phyloP scores from a whole-genome alignment of 805 yeast genomes.

The Cyberlindnera xylosilytica region DNA sequence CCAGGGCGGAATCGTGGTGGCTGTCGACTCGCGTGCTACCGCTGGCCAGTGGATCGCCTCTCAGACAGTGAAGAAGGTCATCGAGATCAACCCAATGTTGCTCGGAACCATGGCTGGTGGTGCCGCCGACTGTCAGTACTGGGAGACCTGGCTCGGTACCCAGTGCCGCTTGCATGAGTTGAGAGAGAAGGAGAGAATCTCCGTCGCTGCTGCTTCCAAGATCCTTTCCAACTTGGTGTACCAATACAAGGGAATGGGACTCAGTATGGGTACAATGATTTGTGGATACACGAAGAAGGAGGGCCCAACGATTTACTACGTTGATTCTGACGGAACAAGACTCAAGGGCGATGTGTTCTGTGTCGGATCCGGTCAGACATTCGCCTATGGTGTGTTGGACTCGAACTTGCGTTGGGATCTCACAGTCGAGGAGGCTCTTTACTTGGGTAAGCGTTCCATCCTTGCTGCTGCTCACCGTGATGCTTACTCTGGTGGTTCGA shows the following conservation, averaged over 20 bases:
- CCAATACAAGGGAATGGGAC: slow-evolving; percentile 95
- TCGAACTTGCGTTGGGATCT: slow-evolving; percentile 91
- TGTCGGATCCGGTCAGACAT: slow-evolving; percentile 99
- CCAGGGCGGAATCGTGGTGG: slow-evolving; percentile 92
- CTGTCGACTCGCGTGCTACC: slow-evolving; percentile 97
- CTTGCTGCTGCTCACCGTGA: slow-evolving; percentile 98
- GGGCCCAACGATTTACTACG: slow-evolving; percentile 94
- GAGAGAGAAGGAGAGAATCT: slow-evolving; percentile 89
- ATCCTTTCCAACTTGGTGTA: slow-evolving; percentile 87
- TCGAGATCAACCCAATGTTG: slow-evolving; percentile 91
- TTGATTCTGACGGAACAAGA: slow-evolving; percentile 96
- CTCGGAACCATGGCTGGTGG: slow-evolving; percentile 99
- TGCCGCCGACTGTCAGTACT: slow-evolving; percentile 98
- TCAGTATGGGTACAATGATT: slow-evolving; percentile 98
- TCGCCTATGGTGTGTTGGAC: slow-evolving; percentile 97
- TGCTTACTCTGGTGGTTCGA: slow-evolving; percentile 96
- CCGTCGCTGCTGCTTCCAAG: slow-evolving; percentile 96
- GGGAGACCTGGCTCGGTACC: slow-evolving; percentile 99
- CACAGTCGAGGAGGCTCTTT: slow-evolving; percentile 88
- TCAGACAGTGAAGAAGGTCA: slow-evolving; percentile 95
- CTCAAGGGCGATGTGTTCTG: slow-evolving; percentile 92
- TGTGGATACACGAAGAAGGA: slow-evolving; percentile 96
- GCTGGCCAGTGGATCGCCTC: slow-evolving; percentile 98
- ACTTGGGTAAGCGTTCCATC: slow-evolving; percentile 91
- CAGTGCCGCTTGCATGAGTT: slow-evolving; percentile 95